A percentile compares a stretch with the other conserved stretches of the same genome.
Evolutionary conservation across 2,329 filamentous ascomycete species (phyloP).

Genomic region (Ilyonectria sp.): DNA sequence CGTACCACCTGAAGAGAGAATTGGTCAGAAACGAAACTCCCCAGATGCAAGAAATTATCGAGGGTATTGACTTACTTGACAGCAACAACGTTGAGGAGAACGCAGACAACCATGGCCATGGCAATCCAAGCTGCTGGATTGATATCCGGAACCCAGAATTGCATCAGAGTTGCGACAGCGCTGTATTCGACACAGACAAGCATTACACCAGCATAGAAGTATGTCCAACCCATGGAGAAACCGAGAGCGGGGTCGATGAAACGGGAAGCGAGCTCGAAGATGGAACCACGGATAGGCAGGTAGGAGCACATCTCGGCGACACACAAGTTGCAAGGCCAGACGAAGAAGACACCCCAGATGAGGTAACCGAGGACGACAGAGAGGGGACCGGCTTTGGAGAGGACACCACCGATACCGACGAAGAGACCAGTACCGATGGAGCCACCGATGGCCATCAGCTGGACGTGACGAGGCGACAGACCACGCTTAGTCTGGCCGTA

Average conservation of each 20-base stretch:
- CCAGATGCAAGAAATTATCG: neutral
- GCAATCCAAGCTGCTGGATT: constrained; percentile 66
- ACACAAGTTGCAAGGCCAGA: constrained; percentile 62
- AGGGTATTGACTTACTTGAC: constrained; percentile 56
- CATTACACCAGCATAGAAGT: constrained; percentile 63
- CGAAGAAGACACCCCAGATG: constrained; percentile 61
- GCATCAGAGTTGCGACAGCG: constrained; percentile 61
- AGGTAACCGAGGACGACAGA: constrained; percentile 62
- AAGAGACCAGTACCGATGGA: constrained; percentile 63
- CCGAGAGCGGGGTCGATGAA: constrained; percentile 72
- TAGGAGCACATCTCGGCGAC: constrained; percentile 73
- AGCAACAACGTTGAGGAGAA: constrained; percentile 63
- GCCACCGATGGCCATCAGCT: constrained; percentile 66
- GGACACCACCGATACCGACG: constrained; percentile 61
- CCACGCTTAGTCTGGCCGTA: constrained; percentile 54
- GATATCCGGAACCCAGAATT: constrained; percentile 59
- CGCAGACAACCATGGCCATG: constrained; percentile 61
- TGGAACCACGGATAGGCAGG: constrained; percentile 67
- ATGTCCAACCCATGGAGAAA: constrained; percentile 69
- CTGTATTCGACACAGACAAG: constrained; percentile 62
- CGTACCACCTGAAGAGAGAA: constrained; percentile 51
- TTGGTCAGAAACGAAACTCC: neutral
- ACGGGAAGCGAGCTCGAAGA: constrained; percentile 68
- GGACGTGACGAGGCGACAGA: constrained; percentile 59
- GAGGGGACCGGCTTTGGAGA: constrained; percentile 59